Conservation (phyloP, 805 yeast species). For the Zygotorulaspora danielsina region DNA sequence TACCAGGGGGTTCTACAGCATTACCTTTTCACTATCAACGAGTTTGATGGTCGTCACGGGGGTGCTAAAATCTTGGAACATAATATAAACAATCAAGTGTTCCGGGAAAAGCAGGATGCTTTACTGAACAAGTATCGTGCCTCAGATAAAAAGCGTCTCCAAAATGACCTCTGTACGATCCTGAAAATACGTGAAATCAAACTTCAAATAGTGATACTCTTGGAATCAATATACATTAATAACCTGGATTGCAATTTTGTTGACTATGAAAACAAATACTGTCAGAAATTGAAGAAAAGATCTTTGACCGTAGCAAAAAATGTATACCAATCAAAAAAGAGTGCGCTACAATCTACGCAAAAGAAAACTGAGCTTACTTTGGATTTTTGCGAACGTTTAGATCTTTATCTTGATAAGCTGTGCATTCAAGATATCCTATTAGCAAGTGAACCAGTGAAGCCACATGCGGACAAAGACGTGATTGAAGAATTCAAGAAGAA, state of each 20-base stretch:
- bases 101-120: slow-evolving; percentile 22
- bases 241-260: slow-evolving; percentile 35
- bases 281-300: slow-evolving; percentile 24
- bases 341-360: slow-evolving; percentile 16
- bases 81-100: slow-evolving; percentile 22
- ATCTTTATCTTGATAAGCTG: slow-evolving; percentile 48
- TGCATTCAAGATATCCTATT: slow-evolving; percentile 50
- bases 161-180: slow-evolving; percentile 35
- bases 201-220: slow-evolving; percentile 45
- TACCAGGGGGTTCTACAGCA: slow-evolving; percentile 30
- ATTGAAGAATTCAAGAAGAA: slow-evolving; percentile 25
- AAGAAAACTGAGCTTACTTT: slow-evolving; percentile 10
- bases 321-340: slow-evolving; percentile 23
- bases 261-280: slow-evolving; percentile 31
- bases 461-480: slow-evolving; percentile 9
- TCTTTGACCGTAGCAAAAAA: slow-evolving; percentile 34
- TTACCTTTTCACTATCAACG: slow-evolving; percentile 36
- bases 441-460: slow-evolving; percentile 26
- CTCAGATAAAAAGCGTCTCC: slow-evolving; percentile 16
- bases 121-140: slow-evolving; percentile 14
- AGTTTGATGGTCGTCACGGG: slow-evolving; percentile 43
- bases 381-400: slow-evolving; percentile 36
- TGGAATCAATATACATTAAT: slow-evolving; percentile 42
- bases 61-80: slow-evolving; percentile 18
- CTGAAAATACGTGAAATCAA: slow-evolving; percentile 55